These are phyloP conservation scores for Trypanosoma scelopori DNA, from an alignment of 208 protist genomes.

Conservation along the genomic window DNA sequence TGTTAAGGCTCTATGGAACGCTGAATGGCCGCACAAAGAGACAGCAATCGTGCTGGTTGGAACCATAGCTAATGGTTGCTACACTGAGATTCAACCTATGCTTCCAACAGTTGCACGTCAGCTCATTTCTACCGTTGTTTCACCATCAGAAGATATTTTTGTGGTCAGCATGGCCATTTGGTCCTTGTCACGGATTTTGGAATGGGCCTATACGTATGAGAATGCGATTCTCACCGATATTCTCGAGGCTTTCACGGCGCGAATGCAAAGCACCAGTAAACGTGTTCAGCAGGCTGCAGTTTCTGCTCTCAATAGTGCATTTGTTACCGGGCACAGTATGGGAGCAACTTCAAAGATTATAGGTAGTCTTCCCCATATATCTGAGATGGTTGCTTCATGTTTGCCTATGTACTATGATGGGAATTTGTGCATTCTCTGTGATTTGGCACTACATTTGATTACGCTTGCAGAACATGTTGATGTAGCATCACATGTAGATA, in stretches of 20 bases:
- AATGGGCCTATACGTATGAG: slow-evolving; percentile 35
- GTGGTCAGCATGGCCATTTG: slow-evolving; percentile 85
- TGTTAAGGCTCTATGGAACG: slow-evolving; percentile 56
- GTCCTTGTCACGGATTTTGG: slow-evolving; percentile 71
- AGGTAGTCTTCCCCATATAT: slow-evolving; percentile 31
- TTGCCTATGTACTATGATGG: slow-evolving; percentile 73
- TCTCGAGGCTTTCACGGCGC: slow-evolving; percentile 41
- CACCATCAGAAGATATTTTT: slow-evolving; percentile 66
- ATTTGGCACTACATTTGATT: slow-evolving; percentile 34
- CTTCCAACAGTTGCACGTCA: slow-evolving; percentile 46
- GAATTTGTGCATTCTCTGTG: slow-evolving; percentile 72
- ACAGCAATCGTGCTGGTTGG: slow-evolving; percentile 79
- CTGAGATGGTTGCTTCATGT: slow-evolving; percentile 46
- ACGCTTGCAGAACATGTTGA: slow-evolving; percentile 24
- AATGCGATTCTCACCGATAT: slow-evolving; percentile 35
- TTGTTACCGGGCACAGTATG: slow-evolving; percentile 42
- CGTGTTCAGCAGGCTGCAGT: slow-evolving; percentile 72
- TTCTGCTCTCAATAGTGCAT: slow-evolving; percentile 53
- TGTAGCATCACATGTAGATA: slow-evolving; percentile 26
- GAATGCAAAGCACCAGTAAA: slow-evolving; percentile 75
- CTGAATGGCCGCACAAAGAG: slow-evolving; percentile 60
- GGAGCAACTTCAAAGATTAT: slow-evolving; percentile 25
- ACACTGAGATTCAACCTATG: slow-evolving; percentile 36
- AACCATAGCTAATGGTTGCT: slow-evolving; percentile 69
- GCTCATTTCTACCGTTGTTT: slow-evolving; percentile 45